Evolutionary conservation across 2,329 filamentous ascomycete genomes (phyloP), one percentile per base, ranked within the genome.

Genomic region (Penicillium hordei): DNA sequence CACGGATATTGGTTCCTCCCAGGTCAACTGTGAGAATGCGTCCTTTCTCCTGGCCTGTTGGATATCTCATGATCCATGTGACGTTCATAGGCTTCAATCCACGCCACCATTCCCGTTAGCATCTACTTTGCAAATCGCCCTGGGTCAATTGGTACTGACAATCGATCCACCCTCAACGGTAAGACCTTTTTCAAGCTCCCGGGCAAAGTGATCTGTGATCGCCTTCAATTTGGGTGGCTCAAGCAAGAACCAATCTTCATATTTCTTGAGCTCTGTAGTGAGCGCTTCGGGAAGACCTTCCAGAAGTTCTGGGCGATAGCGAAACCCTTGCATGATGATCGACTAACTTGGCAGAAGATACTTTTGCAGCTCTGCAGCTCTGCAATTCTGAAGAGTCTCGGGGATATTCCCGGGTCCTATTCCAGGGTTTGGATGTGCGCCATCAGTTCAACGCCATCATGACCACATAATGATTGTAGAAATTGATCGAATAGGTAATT

Each of bases 1-100:
- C 90, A 70, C 92, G 88, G 58, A 96, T 78, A 72, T 96, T 96
- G 61, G 92, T 96, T 64, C 92, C 92, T 49, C 92, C 92, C 86
- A 96, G 92, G 70, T 96, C 92, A 27, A 96, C 80, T 44, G 92
- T 91, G 48, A 96, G 79, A 71, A 85, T 93, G 13, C 86, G 91
- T 59, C 92, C 92, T 10, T 85, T 89, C 77, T 96, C 91, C 65
- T 90, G 31, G 76, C 63, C 91, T 90, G 70, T 86, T 86, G 6
- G 91, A 90, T 72, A 88, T 39, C 83, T 83, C 85, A 92, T 92
- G 63, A 92, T 90, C 91, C 91, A 96, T 55, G 91, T 93, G 58
- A 90, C 86, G 78, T 95, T 94, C 91, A 96, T 96, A 59, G 91
- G 91, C 91, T 95, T 50, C 13, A 19, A 67, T 56, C 9, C 25